Evolutionary conservation across 148 eudicot species (phyloP), one percentile per base, ranked within the genome.

Genomic region (Fagopyrum homotropicum): DNA sequence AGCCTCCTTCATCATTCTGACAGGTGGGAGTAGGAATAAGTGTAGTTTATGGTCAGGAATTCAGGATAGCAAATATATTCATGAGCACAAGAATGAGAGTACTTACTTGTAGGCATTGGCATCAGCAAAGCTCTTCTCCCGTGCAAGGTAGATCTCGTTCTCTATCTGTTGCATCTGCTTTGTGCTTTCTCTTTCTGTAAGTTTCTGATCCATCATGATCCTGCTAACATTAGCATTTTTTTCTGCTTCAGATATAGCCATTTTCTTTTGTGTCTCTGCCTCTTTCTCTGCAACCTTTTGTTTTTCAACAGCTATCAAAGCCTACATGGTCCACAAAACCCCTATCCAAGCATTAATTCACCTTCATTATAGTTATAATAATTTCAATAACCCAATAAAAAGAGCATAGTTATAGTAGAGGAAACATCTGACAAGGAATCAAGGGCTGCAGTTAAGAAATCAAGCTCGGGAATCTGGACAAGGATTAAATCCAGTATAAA

Each of bases 221-320:
- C 77, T 79, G 86, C 98, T 94, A 30, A 94, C 95, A 81, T 86
- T 83, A 17, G 98, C 94, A 68, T 94, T 79, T 79, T 88, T 91
- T 82, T 94, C 93, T 69, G 98, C 98, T 81, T 94, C 98, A 73
- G 91, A 89, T 75, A 94, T 86, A 60, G 98, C 98, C 57, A 94
- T 89, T 86, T 91, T 91, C 80, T 88, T 89, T 77, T 88, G 83
- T 69, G 98, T 94, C 84, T 94, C 98, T 1, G 98, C 93, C 86
- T 94, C 96, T 81, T 94, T 94, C 87, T 94, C 97, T 17, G 91
- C 85, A 75, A 94, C 97, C 80, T 82, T 85, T 79, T 94, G 98
- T 75, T 80, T 94, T 88, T 94, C 98, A 61, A 94, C 76, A 19
- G 98, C 92, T 82, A 94, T 90, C 79, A 94, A 84, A 73, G 89